Conservation (phyloP, 257 asterid species). For the Echites panduratus region DNA sequence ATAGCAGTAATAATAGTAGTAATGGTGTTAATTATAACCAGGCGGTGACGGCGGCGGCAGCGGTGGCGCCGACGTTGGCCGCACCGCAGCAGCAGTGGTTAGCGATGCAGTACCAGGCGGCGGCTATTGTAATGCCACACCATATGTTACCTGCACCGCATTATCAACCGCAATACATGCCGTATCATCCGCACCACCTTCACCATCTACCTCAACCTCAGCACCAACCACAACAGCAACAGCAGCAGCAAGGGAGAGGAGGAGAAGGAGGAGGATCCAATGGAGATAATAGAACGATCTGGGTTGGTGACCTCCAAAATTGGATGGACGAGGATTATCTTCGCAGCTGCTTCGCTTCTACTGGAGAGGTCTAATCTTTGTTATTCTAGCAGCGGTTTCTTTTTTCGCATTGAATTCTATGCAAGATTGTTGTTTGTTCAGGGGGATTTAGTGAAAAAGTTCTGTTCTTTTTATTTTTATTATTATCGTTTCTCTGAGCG, state of each 20-base stretch:
- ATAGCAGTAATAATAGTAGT: constrained; percentile 16
- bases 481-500: no score
- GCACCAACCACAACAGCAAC: constrained; percentile 29
- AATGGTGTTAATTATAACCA: constrained; percentile 13
- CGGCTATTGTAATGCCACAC: constrained; percentile 82
- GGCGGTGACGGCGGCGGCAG: constrained; percentile 21
- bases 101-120: constrained; percentile 76
- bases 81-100: constrained; percentile 58
- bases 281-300: constrained; percentile 84
- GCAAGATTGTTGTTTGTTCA: background rate
- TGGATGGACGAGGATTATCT: constrained; percentile 99
- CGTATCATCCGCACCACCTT: constrained; percentile 49
- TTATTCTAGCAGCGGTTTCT: background rate
- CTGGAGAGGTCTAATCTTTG: constrained; percentile 55
- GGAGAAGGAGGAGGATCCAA: constrained; percentile 55
- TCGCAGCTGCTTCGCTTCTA: constrained; percentile 81
- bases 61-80: constrained; percentile 4
- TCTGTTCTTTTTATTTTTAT: no score
- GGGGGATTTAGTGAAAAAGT: background rate
- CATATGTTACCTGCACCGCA: constrained; percentile 69
- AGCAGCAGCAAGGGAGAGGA: constrained; percentile 28
- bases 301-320: constrained; percentile 88
- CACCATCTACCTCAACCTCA: constrained; percentile 21
- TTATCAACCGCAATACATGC: constrained; percentile 62
- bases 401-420: background rate